Percentiles rank a stretch among this genome's conserved stretches.
Evolutionary conservation across 108 stramenopile genomes (phyloP).

Genomic region (Cylindrotheca fusiformis): DNA sequence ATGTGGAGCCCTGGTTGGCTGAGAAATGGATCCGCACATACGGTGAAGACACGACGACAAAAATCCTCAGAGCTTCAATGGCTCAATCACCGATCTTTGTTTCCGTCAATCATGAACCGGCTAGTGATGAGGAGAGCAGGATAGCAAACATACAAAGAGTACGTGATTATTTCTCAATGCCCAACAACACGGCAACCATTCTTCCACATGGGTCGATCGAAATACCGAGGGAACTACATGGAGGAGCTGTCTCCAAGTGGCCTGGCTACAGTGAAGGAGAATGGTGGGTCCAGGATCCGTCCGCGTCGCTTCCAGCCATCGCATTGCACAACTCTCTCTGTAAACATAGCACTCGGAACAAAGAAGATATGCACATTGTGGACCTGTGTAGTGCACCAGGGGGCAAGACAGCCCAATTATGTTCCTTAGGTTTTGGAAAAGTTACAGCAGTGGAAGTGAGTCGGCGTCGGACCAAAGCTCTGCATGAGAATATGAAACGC

Average conservation of each 20-base stretch:
- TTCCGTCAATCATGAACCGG: slow-evolving; percentile 39
- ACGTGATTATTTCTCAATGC: slow-evolving; percentile 15
- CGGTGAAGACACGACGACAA: slow-evolving; percentile 49
- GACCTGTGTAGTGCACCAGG: slow-evolving; percentile 98
- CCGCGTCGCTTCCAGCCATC: slow-evolving; percentile 73
- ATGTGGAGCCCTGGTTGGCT: slow-evolving; percentile 61
- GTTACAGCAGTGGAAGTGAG: slow-evolving; percentile 77
- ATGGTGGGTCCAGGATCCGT: slow-evolving; percentile 87
- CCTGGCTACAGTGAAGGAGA: slow-evolving; percentile 62
- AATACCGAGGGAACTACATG: slow-evolving; percentile 8
- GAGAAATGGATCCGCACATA: slow-evolving; percentile 49
- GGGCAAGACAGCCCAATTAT: slow-evolving; percentile 93
- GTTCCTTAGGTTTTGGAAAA: slow-evolving; percentile 73
- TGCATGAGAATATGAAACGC: slow-evolving; percentile 61
- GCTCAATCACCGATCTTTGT: slow-evolving; percentile 49
- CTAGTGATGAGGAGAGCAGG: slow-evolving; percentile 6
- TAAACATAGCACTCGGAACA: slow-evolving; percentile 13
- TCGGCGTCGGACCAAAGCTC: slow-evolving; percentile 32
- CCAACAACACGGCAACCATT: slow-evolving; percentile 31
- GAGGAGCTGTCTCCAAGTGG: slow-evolving; percentile 56
- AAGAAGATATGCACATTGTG: slow-evolving; percentile 60
- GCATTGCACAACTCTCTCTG: slow-evolving; percentile 45
- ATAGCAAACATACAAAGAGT: slow-evolving; percentile 19
- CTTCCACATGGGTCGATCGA: slow-evolving; percentile 70
- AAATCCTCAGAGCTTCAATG: slow-evolving; percentile 60